Evolutionary conservation across 176 grass and related monocot species (phyloP), one percentile per base, ranked within the genome.

Genomic region (Luzula sylvatica): DNA sequence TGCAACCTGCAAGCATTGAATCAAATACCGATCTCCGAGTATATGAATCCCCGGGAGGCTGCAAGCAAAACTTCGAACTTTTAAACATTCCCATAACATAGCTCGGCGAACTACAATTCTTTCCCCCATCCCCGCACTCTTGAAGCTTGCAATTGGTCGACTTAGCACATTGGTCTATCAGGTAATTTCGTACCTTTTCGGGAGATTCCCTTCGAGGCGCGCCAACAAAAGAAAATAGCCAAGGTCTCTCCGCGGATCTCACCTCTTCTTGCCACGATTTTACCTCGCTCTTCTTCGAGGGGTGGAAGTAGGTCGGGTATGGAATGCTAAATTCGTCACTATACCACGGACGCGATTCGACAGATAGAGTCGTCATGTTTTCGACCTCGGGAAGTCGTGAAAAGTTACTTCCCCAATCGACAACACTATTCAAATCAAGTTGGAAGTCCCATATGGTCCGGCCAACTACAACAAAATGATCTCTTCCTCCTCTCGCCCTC

Each of bases 231-330:
- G 71, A 67, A 38, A 72, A 65, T 0, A 80, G 28, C 59, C 35
- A 62, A 1, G 65, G 75, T 3, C 75, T 53, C 3, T 8, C 8
- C 1, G 47, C 23, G 7, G 5, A 17, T 3, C 71, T 47, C 7
- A 46, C 68, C 12, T n/a, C 21, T 3, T 22, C 59, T 54, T 86
- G 81, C 71, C 81, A 86, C 8, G 30, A 47, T 0, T 21, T 4
- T 11, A 80, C 81, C 46, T 80, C 53, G 41, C 19, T 9, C 20
- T 77, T 42, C 0, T 48, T 66, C 0, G 60, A 67, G 0, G 81
- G 81, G 58, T 80, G 81, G 59, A 86, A 80, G 59, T 80, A 80
- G 29, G 52, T 75, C 3, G 81, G 81, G 43, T 85, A 85, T 1
- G 81, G 81, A 3, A 85, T 48, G 14, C 50, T 75, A 49, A 67